A percentile compares a stretch with the other conserved stretches of the same genome.
Evolutionary conservation across 257 asterid genomes (phyloP).

Genomic region (Galeopsis tetrahit): DNA sequence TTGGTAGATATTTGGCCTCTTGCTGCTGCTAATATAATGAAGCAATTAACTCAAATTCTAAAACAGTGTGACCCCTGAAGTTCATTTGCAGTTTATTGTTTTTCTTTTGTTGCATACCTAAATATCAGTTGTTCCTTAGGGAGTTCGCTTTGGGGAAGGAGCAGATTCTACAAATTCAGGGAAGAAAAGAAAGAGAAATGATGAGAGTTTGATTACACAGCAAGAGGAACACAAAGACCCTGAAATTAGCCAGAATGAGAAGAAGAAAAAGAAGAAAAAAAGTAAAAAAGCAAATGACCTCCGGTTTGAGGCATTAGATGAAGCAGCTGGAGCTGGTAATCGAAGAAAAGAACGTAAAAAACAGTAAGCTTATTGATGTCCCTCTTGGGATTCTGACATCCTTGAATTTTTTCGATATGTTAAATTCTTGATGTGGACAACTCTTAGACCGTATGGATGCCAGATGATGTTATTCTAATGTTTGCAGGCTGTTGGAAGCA

Average conservation of each 20-base stretch:
- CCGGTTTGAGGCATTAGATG: slow-evolving; percentile 60
- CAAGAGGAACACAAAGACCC: slow-evolving; percentile 29
- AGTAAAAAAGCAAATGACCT: slow-evolving; percentile 67
- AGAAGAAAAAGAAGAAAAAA: slow-evolving; percentile 67
- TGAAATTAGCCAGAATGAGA: slow-evolving; percentile 39
- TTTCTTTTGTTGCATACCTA: slow-evolving; percentile 19
- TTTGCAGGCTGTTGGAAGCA: slow-evolving; percentile 66
- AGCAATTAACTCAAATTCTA: not conserved
- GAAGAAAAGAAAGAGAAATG: slow-evolving; percentile 52
- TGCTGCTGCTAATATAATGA: not conserved
- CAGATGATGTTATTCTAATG: slow-evolving; percentile 19
- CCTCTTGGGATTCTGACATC: not conserved
- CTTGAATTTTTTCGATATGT: not conserved
- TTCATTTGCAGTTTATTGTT: not conserved
- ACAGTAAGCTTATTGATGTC: slow-evolving; percentile 55
- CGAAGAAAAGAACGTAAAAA: slow-evolving; percentile 83
- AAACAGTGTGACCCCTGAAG: not conserved
- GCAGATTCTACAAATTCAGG: slow-evolving; percentile 36
- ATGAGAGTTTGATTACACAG: slow-evolving; percentile 34
- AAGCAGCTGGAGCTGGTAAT: slow-evolving; percentile 49
- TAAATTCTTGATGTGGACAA: not conserved
- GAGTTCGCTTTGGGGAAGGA: slow-evolving; percentile 40
- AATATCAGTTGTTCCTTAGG: slow-evolving; percentile 43
- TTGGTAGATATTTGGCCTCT: not conserved
- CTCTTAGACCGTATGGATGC: not conserved